Conservation (phyloP, 2,329 filamentous ascomycete species). For the Aureobasidium lini region DNA sequence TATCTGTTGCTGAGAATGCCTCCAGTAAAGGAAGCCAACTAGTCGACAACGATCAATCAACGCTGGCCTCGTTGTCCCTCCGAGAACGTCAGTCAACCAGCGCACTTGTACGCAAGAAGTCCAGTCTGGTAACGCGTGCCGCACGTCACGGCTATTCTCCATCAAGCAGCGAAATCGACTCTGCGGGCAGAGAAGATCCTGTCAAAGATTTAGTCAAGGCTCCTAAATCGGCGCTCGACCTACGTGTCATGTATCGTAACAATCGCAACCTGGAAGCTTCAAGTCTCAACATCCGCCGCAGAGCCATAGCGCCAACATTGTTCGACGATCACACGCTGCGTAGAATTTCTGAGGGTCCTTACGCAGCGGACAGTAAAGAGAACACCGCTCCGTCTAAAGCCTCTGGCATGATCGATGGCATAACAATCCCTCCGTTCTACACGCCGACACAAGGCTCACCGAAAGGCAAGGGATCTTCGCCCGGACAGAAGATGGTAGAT, state of each 20-base stretch:
- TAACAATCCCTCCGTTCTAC: conserved; percentile 13
- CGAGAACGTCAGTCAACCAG: neutral
- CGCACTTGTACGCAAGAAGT: neutral
- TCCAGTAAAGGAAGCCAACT: neutral
- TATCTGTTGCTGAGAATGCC: neutral
- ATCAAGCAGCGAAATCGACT: neutral
- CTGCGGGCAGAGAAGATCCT: conserved; percentile 5
- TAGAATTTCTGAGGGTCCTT: conserved; percentile 28
- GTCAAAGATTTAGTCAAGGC: conserved; percentile 4
- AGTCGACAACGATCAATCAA: neutral
- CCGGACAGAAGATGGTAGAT: conserved; percentile 16
- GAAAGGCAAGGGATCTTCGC: conserved; percentile 13
- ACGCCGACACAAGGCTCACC: conserved; percentile 14
- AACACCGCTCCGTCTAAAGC: conserved; percentile 11
- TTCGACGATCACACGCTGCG: conserved; percentile 27
- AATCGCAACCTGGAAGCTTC: conserved; percentile 12
- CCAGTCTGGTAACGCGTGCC: neutral
- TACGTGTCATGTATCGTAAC: conserved; percentile 27
- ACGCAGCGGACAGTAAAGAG: conserved; percentile 18
- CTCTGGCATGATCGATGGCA: conserved; percentile 1
- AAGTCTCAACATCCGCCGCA: conserved; percentile 17
- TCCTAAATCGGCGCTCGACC: conserved; percentile 27
- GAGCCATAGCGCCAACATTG: conserved; percentile 10
- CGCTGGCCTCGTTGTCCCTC: neutral
- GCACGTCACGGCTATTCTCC: neutral